Conservation (phyloP, 331 rosid genomes). For the Rosa hybrid region DNA sequence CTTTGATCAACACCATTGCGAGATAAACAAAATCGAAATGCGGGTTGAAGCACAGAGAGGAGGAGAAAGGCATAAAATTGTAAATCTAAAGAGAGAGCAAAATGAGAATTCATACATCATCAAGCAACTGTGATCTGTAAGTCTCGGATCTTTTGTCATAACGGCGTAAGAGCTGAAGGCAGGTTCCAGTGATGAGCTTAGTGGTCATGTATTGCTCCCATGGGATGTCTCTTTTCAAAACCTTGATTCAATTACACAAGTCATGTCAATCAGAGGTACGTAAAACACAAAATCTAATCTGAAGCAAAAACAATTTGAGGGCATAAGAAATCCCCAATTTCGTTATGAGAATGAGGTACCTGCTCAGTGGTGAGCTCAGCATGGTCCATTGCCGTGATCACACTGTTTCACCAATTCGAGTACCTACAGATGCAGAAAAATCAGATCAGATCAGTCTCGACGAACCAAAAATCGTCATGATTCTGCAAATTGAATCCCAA, state of each 20-base stretch:
- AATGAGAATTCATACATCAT: constrained; percentile 54
- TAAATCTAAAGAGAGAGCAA: background rate
- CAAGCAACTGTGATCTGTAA: constrained; percentile 84
- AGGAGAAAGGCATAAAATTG: background rate
- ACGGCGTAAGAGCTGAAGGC: constrained; percentile 95
- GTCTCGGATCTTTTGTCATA: constrained; percentile 86
- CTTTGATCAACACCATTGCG: constrained; percentile 23
- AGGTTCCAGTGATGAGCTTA: constrained; percentile 87
- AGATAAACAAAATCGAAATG: constrained; percentile 8
- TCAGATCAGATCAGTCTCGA: constrained; percentile 11
- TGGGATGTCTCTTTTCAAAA: constrained; percentile 88
- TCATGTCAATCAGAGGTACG: background rate
- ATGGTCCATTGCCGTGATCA: constrained; percentile 49
- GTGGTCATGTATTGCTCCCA: constrained; percentile 99
- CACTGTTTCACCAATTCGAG: background rate
- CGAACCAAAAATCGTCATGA: background rate
- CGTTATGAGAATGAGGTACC: constrained; percentile 38
- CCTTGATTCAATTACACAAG: constrained; percentile 43
- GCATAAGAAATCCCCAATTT: background rate
- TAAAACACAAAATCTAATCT: background rate
- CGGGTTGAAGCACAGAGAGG: background rate
- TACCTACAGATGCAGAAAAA: constrained; percentile 11
- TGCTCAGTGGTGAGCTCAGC: constrained; percentile 75
- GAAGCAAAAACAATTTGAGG: background rate
- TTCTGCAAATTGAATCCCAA: background rate